Evolutionary conservation across 2,329 filamentous ascomycete species (phyloP).

Genomic region (Aspergillus udagawae): DNA sequence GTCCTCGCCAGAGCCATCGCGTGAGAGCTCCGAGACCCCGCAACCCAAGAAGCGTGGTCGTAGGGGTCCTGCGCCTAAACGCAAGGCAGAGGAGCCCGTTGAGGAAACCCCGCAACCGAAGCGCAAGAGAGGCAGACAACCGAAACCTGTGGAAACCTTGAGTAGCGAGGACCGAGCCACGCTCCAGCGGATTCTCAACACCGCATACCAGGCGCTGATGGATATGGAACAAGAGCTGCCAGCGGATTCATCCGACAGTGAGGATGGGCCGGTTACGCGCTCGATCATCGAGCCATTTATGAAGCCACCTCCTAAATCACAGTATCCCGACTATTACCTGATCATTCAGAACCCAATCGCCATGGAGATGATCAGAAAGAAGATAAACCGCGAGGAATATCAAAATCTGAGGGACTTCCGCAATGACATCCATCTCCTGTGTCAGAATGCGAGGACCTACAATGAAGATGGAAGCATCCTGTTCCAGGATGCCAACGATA

Average conservation of each 20-base stretch:
- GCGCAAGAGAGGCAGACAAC: slow-evolving; percentile 69
- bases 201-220: slow-evolving; percentile 75
- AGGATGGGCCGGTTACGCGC: slow-evolving; percentile 58
- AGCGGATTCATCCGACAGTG: slow-evolving; percentile 48
- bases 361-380: slow-evolving; percentile 91
- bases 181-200: slow-evolving; percentile 76
- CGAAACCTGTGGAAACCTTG: slow-evolving; percentile 65
- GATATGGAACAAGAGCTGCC: slow-evolving; percentile 72
- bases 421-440: slow-evolving; percentile 77
- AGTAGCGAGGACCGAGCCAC: slow-evolving; percentile 65
- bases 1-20: slow-evolving; percentile 74
- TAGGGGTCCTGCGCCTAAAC: slow-evolving; percentile 76
- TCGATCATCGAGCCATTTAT: slow-evolving; percentile 92
- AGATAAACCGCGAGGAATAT: slow-evolving; percentile 96
- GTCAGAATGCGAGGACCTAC: slow-evolving; percentile 88
- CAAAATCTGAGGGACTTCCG: slow-evolving; percentile 73
- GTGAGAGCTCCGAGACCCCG: slow-evolving; percentile 77
- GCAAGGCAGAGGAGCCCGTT: slow-evolving; percentile 74
- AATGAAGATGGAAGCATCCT: slow-evolving; percentile 94
- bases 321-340: slow-evolving; percentile 93
- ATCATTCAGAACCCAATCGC: slow-evolving; percentile 90
- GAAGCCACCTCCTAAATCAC: slow-evolving; percentile 80
- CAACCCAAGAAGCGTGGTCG: slow-evolving; percentile 70
- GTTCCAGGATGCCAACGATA: slow-evolving; percentile 86
- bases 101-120: slow-evolving; percentile 75